Evolutionary conservation across 83 land plant species (phyloP), one percentile per base, ranked within the genome.

Genomic region (Thuja plicata): DNA sequence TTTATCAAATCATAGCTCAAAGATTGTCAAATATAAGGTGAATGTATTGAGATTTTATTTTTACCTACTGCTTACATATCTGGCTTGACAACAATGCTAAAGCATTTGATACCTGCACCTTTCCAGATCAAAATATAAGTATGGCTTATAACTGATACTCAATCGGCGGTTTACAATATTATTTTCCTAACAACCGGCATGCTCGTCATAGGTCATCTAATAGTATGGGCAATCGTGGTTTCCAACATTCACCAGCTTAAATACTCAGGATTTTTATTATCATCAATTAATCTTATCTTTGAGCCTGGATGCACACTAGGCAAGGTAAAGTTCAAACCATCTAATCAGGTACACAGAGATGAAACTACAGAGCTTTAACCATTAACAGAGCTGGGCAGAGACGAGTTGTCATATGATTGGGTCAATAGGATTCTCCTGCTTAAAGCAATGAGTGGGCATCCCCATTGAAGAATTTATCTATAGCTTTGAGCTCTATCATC

Each of bases 1-100:
- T 82, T 34, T 84, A 79, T 88, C 82, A 87, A 87, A 27, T 62
- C 24, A 87, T 45, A 35, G 84, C 43, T 19, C 71, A 35, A 60
- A 27, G 43, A 11, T 82, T 66, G 27, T 38, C 52, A 27, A 81
- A 89, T 17, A 46, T 27, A 27, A 66, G 73, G 10, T 8, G 45
- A 79, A 11, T 38, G 2, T 79, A 19, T 78, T 79, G 21, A 15
- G 8, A 9, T 79, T 38, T 38, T 66, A 66, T 66, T 27, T 66
- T 66, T 66, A 16, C 82, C 41, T 37, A 17, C 19, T 38, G 82
- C 82, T 79, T 40, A 79, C 43, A 34, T 32, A 19, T 34, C 16
- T 79, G 40, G 17, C 38, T 35, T 38, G 46, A 11, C 9, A 37
- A 32, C 81, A 16, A 77, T 34, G 40, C 17, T 79, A 3, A 5